Conservation (phyloP, 2,329 filamentous ascomycete species). For the Zymoseptoria tritici region DNA sequence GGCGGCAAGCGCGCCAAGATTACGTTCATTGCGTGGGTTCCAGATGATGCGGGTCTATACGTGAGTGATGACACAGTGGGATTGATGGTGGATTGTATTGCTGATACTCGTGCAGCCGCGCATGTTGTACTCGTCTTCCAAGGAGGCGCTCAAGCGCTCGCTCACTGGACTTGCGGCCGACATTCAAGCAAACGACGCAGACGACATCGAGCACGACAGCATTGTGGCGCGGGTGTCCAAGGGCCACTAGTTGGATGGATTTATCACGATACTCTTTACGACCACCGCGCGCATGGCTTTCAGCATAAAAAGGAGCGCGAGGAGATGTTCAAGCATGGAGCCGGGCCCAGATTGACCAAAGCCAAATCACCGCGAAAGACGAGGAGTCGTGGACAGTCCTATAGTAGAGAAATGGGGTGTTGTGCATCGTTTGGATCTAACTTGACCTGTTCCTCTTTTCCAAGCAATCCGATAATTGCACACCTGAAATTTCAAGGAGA, state of each 20-base stretch:
- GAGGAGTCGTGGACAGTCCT: not conserved
- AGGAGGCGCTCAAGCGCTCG: constrained; percentile 69
- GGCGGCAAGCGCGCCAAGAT: constrained; percentile 72
- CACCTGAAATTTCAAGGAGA: not conserved
- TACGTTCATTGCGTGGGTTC: constrained; percentile 71
- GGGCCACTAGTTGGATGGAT: constrained; percentile 37
- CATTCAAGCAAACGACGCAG: constrained; percentile 75
- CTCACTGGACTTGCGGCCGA: constrained; percentile 69
- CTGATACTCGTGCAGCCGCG: constrained; percentile 52
- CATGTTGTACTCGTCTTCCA: constrained; percentile 87
- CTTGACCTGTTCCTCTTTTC: not conserved
- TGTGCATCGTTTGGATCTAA: not conserved
- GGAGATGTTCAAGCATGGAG: not conserved
- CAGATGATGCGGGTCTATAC: constrained; percentile 72
- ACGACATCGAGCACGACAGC: constrained; percentile 72
- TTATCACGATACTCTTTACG: not conserved
- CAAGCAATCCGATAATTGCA: not conserved
- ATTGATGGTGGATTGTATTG: not conserved
- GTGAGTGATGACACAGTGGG: constrained; percentile 42
- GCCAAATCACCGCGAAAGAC: not conserved
- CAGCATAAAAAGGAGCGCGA: not conserved
- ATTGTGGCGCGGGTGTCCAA: constrained; percentile 51
- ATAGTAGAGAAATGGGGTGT: not conserved
- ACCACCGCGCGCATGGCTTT: not conserved
- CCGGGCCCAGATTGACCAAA: not conserved